Evolutionary conservation across 768 basidiomycete species (phyloP).

Genomic region (Lanmaoa rubissima): DNA sequence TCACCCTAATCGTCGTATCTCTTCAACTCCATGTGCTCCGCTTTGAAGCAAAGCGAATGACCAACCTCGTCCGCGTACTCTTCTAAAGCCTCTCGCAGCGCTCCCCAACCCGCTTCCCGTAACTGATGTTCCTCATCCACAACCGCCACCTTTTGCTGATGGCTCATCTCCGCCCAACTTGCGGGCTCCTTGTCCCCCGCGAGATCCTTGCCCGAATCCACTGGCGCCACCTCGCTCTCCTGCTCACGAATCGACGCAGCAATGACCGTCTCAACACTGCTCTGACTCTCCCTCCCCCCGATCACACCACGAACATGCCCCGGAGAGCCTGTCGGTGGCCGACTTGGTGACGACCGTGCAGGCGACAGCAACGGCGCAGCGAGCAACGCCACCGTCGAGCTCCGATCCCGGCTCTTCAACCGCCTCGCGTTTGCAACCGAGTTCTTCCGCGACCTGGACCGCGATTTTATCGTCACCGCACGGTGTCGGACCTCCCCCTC

Average conservation of each 20-base stretch:
- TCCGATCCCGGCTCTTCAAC: slow-evolving; percentile 50
- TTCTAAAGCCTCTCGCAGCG: slow-evolving; percentile 55
- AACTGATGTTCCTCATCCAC: slow-evolving; percentile 49
- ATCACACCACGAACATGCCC: slow-evolving; percentile 22
- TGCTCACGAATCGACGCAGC: slow-evolving; percentile 48
- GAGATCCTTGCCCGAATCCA: slow-evolving; percentile 19
- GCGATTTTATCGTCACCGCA: slow-evolving; percentile 10
- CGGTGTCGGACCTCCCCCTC: slow-evolving; percentile 6
- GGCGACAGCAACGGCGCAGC: slow-evolving; percentile 38
- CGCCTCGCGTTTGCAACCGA: slow-evolving; percentile 19
- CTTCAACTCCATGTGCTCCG: background rate
- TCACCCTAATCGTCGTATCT: slow-evolving; percentile 54
- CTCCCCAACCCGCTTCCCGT: slow-evolving; percentile 55
- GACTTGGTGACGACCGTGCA: slow-evolving; percentile 13
- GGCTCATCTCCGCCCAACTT: slow-evolving; percentile 29
- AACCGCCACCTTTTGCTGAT: slow-evolving; percentile 26
- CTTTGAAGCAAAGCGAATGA: background rate
- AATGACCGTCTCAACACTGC: slow-evolving; percentile 71
- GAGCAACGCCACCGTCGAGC: slow-evolving; percentile 65
- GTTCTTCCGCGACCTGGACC: slow-evolving; percentile 31
- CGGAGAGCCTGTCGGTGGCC: slow-evolving; percentile 11
- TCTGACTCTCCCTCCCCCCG: slow-evolving; percentile 52
- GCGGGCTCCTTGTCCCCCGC: slow-evolving; percentile 30
- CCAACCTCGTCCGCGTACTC: slow-evolving; percentile 60
- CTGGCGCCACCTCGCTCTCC: slow-evolving; percentile 27